These are phyloP conservation scores for Erythrophleum ivorense DNA, from an alignment of 331 rosid genomes.

Conservation along the genomic window DNA sequence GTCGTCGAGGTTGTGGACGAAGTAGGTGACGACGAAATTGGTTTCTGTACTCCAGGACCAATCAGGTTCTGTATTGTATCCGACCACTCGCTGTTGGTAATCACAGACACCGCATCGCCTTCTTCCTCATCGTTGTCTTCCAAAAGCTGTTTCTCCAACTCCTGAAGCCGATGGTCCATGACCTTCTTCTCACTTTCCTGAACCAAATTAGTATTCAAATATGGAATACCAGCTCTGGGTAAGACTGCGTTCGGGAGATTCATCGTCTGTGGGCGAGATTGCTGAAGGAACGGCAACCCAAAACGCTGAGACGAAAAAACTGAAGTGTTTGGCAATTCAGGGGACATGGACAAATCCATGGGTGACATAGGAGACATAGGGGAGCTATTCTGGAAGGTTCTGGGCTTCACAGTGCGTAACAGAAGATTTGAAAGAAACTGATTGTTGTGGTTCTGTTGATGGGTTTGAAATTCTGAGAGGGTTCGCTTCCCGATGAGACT, in stretches of 20 bases:
- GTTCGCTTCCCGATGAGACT: constrained; percentile 63
- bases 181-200: constrained; percentile 54
- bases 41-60: constrained; percentile 42
- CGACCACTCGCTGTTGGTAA: constrained; percentile 70
- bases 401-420: constrained; percentile 68
- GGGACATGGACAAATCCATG: constrained; percentile 57
- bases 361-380: constrained; percentile 60
- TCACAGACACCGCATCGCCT: constrained; percentile 57
- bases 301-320: constrained; percentile 41
- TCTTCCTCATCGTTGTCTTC: constrained; percentile 69
- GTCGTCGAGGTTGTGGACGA: constrained; percentile 54
- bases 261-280: constrained; percentile 58
- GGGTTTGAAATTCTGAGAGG: constrained; percentile 72
- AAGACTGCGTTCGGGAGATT: constrained; percentile 19
- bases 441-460: constrained; percentile 45
- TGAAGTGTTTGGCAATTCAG: constrained; percentile 38
- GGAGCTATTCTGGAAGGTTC: constrained; percentile 53
- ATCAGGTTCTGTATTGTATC: constrained; percentile 73
- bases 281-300: constrained; percentile 58
- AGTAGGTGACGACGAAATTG: constrained; percentile 59
- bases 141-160: constrained; percentile 73
- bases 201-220: background rate
- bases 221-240: constrained; percentile 1
- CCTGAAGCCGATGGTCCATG: constrained; percentile 65
- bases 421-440: constrained; percentile 45